Percentiles rank a stretch among this genome's conserved stretches.
phyloP scores from a whole-genome alignment of 352 stramenopile genomes.

The Achlya hypogyna region DNA sequence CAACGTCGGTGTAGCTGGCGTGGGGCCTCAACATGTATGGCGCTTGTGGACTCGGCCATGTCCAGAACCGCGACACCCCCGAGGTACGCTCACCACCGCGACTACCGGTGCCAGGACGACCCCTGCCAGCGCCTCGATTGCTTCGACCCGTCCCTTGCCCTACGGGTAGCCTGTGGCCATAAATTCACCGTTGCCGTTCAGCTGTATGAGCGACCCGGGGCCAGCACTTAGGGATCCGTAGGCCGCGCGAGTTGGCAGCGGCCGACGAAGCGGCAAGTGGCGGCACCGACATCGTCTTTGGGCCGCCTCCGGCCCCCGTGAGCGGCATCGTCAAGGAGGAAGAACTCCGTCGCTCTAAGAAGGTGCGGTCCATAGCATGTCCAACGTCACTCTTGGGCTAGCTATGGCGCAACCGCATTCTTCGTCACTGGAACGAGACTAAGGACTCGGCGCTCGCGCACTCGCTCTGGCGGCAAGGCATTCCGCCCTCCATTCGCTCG shows the following conservation, averaged over 20 bases:
- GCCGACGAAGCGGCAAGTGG: not conserved
- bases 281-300: not conserved
- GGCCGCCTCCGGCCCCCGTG: not conserved
- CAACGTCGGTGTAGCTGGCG: conserved; percentile 11
- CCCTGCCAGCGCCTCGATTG: conserved; percentile 41
- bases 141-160: conserved; percentile 44
- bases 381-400: not conserved
- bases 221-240: not conserved
- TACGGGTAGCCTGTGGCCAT: conserved; percentile 61
- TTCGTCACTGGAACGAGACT: conserved; percentile 68
- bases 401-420: conserved; percentile 65
- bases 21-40: conserved; percentile 78
- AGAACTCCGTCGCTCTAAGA: conserved; percentile 71
- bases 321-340: conserved; percentile 48
- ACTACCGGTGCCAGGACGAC: not conserved
- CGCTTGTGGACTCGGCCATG: conserved; percentile 68
- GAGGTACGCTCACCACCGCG: conserved; percentile 23
- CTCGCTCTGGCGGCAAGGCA: conserved; percentile 70
- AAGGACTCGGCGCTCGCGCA: conserved; percentile 65
- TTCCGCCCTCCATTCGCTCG: conserved; percentile 70
- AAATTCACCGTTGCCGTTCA: conserved; percentile 77
- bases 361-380: conserved; percentile 18
- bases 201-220: conserved; percentile 23
- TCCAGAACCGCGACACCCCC: conserved; percentile 65
- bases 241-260: not conserved